Evolutionary conservation across 768 basidiomycete genomes (phyloP).

Genomic region (Russula abietina): DNA sequence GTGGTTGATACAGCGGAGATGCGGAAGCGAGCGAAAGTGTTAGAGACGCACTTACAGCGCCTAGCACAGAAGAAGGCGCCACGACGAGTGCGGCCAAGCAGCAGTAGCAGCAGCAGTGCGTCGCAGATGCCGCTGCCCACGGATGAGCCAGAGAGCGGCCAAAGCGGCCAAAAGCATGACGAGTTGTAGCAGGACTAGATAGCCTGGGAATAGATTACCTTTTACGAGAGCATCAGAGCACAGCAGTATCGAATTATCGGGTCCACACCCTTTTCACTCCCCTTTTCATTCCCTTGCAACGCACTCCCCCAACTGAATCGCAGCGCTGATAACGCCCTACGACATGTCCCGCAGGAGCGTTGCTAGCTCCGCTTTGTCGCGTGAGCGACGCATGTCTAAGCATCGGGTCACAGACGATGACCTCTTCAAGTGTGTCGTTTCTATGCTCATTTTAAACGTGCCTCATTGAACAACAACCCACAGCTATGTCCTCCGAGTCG

Average conservation of each 20-base stretch:
- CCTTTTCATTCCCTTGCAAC: neutral
- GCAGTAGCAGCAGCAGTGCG: conserved; percentile 25
- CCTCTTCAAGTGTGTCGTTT: conserved; percentile 67
- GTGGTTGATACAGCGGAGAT: conserved; percentile 83
- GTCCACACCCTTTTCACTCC: neutral
- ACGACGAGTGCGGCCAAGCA: conserved; percentile 53
- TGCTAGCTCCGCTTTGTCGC: conserved; percentile 43
- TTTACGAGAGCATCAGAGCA: neutral
- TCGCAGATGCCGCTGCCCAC: conserved; percentile 26
- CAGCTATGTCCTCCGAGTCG: conserved; percentile 78
- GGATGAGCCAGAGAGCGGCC: conserved; percentile 5
- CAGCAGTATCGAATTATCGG: neutral
- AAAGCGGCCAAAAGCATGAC: conserved; percentile 5
- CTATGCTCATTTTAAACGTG: neutral
- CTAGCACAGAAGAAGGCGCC: conserved; percentile 64
- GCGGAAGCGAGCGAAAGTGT: conserved; percentile 70
- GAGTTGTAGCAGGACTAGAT: conserved; percentile 10
- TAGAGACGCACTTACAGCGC: conserved; percentile 70
- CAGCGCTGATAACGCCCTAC: neutral
- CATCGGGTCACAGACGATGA: conserved; percentile 80
- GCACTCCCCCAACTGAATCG: neutral
- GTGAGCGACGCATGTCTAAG: conserved; percentile 68
- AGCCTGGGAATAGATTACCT: conserved; percentile 4
- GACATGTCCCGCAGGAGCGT: conserved; percentile 71
- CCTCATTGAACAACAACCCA: conserved; percentile 14